These are phyloP conservation scores for Aureobasidium pullulans DNA, from an alignment of 2,329 filamentous ascomycete genomes.

Conservation along the genomic window DNA sequence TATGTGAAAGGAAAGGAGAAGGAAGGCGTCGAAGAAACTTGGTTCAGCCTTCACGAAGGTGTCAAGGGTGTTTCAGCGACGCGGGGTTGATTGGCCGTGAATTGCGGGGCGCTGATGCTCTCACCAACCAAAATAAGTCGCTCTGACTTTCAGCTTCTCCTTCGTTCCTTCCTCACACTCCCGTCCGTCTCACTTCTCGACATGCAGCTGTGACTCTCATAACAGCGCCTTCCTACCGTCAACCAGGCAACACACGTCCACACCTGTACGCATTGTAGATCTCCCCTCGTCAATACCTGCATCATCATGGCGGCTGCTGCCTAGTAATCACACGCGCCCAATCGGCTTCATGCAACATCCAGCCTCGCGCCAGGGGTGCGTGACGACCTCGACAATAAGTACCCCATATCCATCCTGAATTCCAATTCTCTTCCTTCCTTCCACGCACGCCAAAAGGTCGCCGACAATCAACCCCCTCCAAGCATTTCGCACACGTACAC, in stretches of 20 bases:
- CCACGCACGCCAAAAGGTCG: conserved; percentile 16
- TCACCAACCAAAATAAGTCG: not conserved
- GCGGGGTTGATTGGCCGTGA: not conserved
- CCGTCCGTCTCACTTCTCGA: not conserved
- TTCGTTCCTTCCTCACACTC: not conserved
- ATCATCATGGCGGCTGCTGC: conserved; percentile 4
- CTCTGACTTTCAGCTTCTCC: not conserved
- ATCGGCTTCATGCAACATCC: not conserved
- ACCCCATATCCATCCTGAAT: not conserved
- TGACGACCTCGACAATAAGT: not conserved
- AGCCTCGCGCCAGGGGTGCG: conserved; percentile 9
- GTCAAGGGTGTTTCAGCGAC: not conserved
- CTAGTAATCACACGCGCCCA: conserved; percentile 4
- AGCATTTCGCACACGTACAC: conserved; percentile 13
- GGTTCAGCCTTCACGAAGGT: not conserved
- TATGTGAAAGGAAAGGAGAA: not conserved
- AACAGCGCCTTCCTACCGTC: not conserved
- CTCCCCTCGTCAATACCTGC: not conserved
- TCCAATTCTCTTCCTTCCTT: not conserved
- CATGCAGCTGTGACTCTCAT: not conserved
- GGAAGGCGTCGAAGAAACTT: not conserved
- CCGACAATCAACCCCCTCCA: conserved; percentile 16
- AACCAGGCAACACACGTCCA: conserved; percentile 1
- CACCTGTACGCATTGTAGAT: conserved; percentile 1
- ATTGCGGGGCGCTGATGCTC: not conserved